phyloP scores from a whole-genome alignment of 2,329 filamentous ascomycete genomes.

The Colletotrichum sp. region DNA sequence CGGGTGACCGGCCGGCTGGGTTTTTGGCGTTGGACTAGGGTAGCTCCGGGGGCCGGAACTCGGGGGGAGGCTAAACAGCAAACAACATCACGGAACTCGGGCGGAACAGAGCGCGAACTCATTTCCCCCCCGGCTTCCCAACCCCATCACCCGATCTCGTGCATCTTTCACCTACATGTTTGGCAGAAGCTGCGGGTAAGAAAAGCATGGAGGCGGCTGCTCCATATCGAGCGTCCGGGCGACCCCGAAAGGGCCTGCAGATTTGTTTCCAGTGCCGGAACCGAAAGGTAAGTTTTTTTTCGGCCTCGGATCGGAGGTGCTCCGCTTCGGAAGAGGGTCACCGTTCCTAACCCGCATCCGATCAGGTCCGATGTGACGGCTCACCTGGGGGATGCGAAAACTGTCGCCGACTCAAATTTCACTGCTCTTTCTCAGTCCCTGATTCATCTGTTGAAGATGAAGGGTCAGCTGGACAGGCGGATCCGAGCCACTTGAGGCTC shows the following conservation, averaged over 20 bases:
- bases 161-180: not conserved
- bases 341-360: not conserved
- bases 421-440: conserved; percentile 7
- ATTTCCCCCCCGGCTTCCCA: conserved; percentile 11
- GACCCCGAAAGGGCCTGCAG: conserved; percentile 14
- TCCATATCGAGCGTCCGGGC: conserved; percentile 2
- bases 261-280: conserved; percentile 20
- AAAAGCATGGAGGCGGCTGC: not conserved
- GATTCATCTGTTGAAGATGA: not conserved
- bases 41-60: not conserved
- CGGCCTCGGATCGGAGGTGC: not conserved
- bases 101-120: not conserved
- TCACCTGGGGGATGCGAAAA: conserved; percentile 11
- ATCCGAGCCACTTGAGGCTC: conserved; percentile 1
- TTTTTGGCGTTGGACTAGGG: not conserved
- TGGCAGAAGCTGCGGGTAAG: not conserved
- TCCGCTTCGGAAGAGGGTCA: not conserved
- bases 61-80: not conserved
- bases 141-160: not conserved
- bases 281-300: conserved; percentile 9
- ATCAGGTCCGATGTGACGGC: conserved; percentile 16
- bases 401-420: conserved; percentile 12
- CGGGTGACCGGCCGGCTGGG: not conserved
- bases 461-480: not conserved
- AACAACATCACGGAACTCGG: conserved; percentile 6